A percentile compares a stretch with the other conserved stretches of the same genome.
These are phyloP conservation scores for Hansfordia pulvinata DNA, from an alignment of 2,329 filamentous ascomycete genomes.

Conservation along the genomic window DNA sequence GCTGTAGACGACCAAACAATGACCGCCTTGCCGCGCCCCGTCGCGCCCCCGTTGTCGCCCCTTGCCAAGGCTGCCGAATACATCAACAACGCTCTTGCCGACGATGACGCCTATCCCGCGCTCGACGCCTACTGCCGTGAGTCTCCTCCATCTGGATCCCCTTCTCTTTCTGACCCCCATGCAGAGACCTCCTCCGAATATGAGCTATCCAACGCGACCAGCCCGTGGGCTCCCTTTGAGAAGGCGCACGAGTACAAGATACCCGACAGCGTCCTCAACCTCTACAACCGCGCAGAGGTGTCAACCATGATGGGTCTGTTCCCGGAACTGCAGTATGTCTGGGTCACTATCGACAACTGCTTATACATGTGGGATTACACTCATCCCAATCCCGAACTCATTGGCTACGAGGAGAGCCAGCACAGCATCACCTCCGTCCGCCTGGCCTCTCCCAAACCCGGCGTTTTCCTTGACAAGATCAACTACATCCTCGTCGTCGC, in stretches of 20 bases:
- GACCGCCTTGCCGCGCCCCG: slow-evolving; percentile 13
- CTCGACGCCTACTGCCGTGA: slow-evolving; percentile 81
- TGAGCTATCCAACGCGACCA: slow-evolving; percentile 54
- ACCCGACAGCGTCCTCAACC: slow-evolving; percentile 81
- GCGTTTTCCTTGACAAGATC: slow-evolving; percentile 78
- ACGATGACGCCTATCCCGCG: slow-evolving; percentile 74
- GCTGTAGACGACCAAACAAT: slow-evolving; percentile 10
- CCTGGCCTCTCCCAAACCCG: slow-evolving; percentile 68
- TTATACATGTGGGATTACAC: slow-evolving; percentile 98
- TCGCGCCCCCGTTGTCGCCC: slow-evolving; percentile 28
- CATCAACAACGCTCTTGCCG: slow-evolving; percentile 65
- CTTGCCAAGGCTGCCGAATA: slow-evolving; percentile 69
- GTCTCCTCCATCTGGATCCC: slow-evolving; percentile 20
- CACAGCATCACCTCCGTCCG: slow-evolving; percentile 87
- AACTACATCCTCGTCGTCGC: slow-evolving; percentile 82
- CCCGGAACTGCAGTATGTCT: slow-evolving; percentile 86
- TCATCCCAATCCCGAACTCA: slow-evolving; percentile 75
- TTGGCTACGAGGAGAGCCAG: slow-evolving; percentile 81
- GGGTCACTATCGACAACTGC: slow-evolving; percentile 90
- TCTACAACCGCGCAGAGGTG: slow-evolving; percentile 78
- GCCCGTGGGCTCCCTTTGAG: slow-evolving; percentile 80
- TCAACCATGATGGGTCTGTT: slow-evolving; percentile 93
- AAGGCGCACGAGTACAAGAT: slow-evolving; percentile 78
- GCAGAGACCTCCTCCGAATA: slow-evolving; percentile 84
- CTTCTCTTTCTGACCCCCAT: slow-evolving; percentile 13